phyloP scores from a whole-genome alignment of 371 early-diverging fungal genomes.

The Mortierella sp. region DNA sequence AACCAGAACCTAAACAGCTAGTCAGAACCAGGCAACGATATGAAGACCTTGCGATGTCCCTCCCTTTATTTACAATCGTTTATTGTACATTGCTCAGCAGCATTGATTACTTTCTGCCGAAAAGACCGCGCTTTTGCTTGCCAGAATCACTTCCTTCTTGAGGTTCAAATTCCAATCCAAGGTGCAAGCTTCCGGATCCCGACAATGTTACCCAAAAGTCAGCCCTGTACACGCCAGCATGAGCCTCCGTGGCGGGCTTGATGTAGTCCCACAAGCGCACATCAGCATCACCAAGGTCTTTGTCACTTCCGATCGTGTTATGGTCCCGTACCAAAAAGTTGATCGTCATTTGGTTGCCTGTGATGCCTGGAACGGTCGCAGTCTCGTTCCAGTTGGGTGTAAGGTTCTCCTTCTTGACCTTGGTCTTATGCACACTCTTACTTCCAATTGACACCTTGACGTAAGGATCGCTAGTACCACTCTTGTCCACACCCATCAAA shows the following conservation, averaged over 20 bases:
- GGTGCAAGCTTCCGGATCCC: constrained; percentile 32
- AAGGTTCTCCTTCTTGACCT: constrained; percentile 76
- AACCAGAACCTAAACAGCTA: constrained; percentile 75
- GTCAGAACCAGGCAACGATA: background rate
- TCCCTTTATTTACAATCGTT: background rate
- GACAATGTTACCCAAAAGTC: constrained; percentile 45
- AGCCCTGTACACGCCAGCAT: constrained; percentile 37
- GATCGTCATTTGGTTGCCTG: constrained; percentile 57
- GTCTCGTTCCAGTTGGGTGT: constrained; percentile 77
- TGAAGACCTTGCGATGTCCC: too few relatives aligned
- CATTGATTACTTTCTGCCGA: constrained; percentile 29
- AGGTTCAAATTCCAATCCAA: constrained; percentile 36
- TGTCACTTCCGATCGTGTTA: constrained; percentile 71
- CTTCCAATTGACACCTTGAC: constrained; percentile 57
- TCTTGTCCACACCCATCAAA: constrained; percentile 65
- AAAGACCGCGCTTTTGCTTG: constrained; percentile 27
- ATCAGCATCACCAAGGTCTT: constrained; percentile 64
- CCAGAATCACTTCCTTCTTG: constrained; percentile 5
- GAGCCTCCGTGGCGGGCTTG: constrained; percentile 29
- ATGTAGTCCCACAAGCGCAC: constrained; percentile 66
- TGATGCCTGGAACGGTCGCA: constrained; percentile 58
- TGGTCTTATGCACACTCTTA: constrained; percentile 73
- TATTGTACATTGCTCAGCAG: background rate
- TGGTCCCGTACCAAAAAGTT: constrained; percentile 72
- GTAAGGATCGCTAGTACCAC: constrained; percentile 69